Evolutionary conservation across 805 yeast species (phyloP), one percentile per base, ranked within the genome.

Genomic region (Zygoascus tannicola): DNA sequence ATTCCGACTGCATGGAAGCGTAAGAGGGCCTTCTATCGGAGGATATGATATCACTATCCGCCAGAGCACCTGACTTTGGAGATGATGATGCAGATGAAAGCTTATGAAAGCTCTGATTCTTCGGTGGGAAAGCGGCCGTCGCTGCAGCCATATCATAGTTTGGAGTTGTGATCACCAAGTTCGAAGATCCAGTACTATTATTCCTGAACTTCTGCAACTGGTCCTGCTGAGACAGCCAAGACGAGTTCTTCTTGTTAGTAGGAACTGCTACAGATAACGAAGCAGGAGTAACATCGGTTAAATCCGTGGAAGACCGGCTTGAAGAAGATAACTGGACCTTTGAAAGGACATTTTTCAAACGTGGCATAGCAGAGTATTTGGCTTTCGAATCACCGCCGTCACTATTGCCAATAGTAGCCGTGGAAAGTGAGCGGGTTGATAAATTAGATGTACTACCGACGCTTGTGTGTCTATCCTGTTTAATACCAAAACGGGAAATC

Each of bases 331-430:
- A 35, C 21, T 51, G 52, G 18, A 44, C 52, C 34, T 45, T 46
- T 21, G 54, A 51, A 26, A 51, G 32, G 2, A 52, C 54, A 16
- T 49, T 41, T 12, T 47, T 33, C n/a, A 50, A 39, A 19, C 50
- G 26, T n/a, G 50, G 53, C 14, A 46, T 35, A 12, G 47, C 46
- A 26, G 50, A 43, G 10, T 30, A 14, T 21, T 36, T 15, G 5
- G 28, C 28, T 22, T 40, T 40, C 16, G n/a, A 12, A 23, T 18
- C 22, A 18, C 32, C 30, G 8, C 32, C 32, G 26, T 16, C 39
- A 19, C 21, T 18, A 10, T 28, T 20, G 15, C 39, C 32, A 28
- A 28, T n/a, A 28, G 32, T 28, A 12, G 12, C 32, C n/a, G 32
- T 12, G n/a, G 32, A 28, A 28, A 12, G n/a, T n/a, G n/a, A n/a